phyloP scores from a whole-genome alignment of 257 asterid genomes.

The Lithospermum erythrorhizon region DNA sequence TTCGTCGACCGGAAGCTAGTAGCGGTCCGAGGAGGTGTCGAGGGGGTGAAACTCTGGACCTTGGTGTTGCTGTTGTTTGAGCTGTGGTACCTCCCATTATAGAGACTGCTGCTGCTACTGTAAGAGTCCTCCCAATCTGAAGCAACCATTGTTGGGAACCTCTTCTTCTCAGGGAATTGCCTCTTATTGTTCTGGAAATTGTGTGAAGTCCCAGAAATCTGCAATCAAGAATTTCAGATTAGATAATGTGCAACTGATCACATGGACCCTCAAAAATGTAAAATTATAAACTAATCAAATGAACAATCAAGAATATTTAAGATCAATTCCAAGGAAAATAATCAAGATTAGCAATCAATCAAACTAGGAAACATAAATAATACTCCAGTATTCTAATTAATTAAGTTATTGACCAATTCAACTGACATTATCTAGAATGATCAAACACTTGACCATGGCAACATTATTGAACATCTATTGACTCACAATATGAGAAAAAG shows the following conservation, averaged over 20 bases:
- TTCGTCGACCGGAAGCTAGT: conserved; percentile 43
- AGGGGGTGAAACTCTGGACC: conserved; percentile 54
- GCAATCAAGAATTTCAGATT: conserved; percentile 5
- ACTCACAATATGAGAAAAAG: neutral
- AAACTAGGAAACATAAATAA: neutral
- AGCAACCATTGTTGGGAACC: conserved; percentile 3
- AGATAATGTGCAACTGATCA: neutral
- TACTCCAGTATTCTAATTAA: neutral
- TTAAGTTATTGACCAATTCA: conserved; percentile 1
- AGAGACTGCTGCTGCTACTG: conserved; percentile 39
- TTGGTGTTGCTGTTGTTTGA: conserved; percentile 14
- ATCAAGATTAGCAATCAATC: neutral
- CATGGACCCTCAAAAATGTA: too few relatives aligned
- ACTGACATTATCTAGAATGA: neutral
- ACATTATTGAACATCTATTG: neutral
- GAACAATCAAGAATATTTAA: neutral
- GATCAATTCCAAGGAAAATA: neutral
- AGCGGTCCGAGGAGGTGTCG: conserved; percentile 74
- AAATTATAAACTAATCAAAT: neutral
- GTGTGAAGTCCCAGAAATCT: conserved; percentile 75
- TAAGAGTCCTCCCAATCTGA: conserved; percentile 53
- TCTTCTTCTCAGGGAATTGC: conserved; percentile 27
- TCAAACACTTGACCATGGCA: neutral
- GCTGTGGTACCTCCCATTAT: conserved; percentile 30
- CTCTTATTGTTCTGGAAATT: conserved; percentile 28